phyloP scores from a whole-genome alignment of 2,329 filamentous ascomycete species.

The Penicillium janthinellum region DNA sequence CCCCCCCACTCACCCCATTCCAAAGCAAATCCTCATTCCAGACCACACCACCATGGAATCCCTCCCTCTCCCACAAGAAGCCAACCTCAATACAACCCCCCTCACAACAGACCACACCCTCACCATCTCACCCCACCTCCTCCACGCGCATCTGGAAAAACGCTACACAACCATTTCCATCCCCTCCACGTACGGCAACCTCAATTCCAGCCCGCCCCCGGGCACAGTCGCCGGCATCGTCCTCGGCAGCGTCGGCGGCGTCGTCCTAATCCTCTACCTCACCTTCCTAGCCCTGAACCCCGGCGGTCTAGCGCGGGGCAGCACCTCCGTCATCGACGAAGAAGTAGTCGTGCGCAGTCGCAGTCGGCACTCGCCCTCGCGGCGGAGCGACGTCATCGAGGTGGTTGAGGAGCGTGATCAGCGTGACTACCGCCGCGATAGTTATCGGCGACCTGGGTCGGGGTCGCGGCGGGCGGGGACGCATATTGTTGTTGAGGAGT shows the following conservation, averaged over 20 bases:
- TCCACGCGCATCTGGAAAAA: slow-evolving; percentile 21
- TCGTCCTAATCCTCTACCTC: slow-evolving; percentile 57
- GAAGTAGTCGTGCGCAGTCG: slow-evolving; percentile 29
- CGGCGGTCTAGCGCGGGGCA: slow-evolving; percentile 37
- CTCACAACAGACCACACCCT: neutral
- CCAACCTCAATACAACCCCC: slow-evolving; percentile 1
- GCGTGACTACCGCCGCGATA: slow-evolving; percentile 27
- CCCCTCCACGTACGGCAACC: slow-evolving; percentile 61
- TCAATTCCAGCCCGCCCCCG: slow-evolving; percentile 55
- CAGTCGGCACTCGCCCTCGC: slow-evolving; percentile 21
- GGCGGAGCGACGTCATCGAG: slow-evolving; percentile 22
- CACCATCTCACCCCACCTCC: neutral
- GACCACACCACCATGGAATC: slow-evolving; percentile 1
- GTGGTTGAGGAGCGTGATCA: slow-evolving; percentile 40
- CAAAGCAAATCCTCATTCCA: neutral
- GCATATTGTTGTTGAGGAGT: slow-evolving; percentile 38
- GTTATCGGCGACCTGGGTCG: slow-evolving; percentile 24
- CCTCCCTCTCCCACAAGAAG: neutral
- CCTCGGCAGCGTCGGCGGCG: slow-evolving; percentile 51
- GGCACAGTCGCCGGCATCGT: slow-evolving; percentile 63
- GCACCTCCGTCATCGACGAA: slow-evolving; percentile 25
- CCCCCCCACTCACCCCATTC: neutral
- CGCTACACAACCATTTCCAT: slow-evolving; percentile 51
- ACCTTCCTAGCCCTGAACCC: slow-evolving; percentile 55
- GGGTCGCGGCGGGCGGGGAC: slow-evolving; percentile 8